Evolutionary conservation across 768 basidiomycete genomes (phyloP).

Genomic region (Amanita rubescens): DNA sequence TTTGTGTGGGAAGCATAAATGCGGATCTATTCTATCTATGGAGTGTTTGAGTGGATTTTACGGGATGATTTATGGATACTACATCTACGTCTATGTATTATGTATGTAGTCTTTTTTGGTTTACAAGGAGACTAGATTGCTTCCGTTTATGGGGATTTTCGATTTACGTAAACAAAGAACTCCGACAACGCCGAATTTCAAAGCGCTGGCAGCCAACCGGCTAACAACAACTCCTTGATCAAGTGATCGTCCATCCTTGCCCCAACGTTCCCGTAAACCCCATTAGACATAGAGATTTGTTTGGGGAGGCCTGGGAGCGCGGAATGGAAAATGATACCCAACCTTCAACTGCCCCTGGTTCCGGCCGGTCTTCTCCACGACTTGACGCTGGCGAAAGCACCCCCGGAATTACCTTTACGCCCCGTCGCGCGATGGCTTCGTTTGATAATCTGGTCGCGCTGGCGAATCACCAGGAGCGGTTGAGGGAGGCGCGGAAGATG

Average conservation of each 20-base stretch:
- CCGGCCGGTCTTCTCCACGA: slow-evolving; percentile 3
- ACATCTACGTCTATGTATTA: no score
- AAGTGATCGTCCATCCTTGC: no score
- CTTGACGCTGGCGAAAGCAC: slow-evolving; percentile 10
- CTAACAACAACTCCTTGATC: no score
- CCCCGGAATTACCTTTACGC: slow-evolving; percentile 38
- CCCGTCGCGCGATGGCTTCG: slow-evolving; percentile 55
- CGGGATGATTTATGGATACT: background rate
- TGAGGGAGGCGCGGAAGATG: slow-evolving; percentile 68
- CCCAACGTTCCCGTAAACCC: background rate
- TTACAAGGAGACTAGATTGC: no score
- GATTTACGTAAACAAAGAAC: background rate
- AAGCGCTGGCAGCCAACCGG: no score
- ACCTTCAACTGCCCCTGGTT: background rate
- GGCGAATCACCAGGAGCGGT: slow-evolving; percentile 74
- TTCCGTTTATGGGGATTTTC: no score
- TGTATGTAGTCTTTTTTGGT: no score
- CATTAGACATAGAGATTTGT: background rate
- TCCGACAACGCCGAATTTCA: no score
- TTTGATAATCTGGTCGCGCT: slow-evolving; percentile 82
- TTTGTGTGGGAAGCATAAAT: slow-evolving; percentile 1
- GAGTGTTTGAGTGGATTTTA: background rate
- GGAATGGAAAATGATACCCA: background rate
- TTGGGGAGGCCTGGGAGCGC: no score
- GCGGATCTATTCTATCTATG: background rate